Conservation (phyloP, 176 grass and related monocot species). For the Oryza nivara region DNA sequence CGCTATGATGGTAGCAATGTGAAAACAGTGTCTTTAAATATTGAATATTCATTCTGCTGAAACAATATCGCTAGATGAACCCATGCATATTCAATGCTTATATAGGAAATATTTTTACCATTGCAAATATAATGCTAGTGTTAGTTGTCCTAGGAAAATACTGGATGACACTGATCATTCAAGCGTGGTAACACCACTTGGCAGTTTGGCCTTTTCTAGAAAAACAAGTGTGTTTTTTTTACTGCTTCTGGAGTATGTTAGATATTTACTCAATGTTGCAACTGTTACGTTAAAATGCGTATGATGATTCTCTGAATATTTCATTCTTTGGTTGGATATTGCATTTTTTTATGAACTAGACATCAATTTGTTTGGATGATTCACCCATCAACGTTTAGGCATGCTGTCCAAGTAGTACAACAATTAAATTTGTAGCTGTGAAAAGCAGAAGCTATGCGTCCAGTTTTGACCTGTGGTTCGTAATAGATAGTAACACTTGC, state of each 20-base stretch:
- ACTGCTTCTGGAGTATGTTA: background rate
- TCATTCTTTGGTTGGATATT: conserved; percentile 3
- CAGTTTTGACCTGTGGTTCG: background rate
- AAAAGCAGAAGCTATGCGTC: background rate
- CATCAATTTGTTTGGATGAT: conserved; percentile 23
- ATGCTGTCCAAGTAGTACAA: conserved; percentile 2
- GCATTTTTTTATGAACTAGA: conserved; percentile 13
- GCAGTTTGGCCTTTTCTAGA: background rate
- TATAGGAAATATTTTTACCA: conserved; percentile 7
- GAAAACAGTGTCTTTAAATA: conserved; percentile 31
- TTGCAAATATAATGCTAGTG: background rate
- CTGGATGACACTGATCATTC: background rate
- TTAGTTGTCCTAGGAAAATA: background rate
- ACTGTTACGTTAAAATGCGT: conserved; percentile 7
- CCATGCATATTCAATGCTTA: background rate
- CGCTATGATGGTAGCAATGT: background rate
- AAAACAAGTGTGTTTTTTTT: conserved; percentile 1
- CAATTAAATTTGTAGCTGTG: background rate
- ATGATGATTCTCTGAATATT: background rate
- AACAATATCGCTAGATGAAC: background rate
- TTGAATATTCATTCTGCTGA: background rate
- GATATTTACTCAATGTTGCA: conserved; percentile 1
- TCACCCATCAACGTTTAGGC: background rate
- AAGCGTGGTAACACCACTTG: conserved; percentile 13
- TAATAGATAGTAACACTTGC: conserved; percentile 8